Conservation (phyloP, 495 filamentous ascomycete species). For the Pseudoneurospora amorphoporcata region DNA sequence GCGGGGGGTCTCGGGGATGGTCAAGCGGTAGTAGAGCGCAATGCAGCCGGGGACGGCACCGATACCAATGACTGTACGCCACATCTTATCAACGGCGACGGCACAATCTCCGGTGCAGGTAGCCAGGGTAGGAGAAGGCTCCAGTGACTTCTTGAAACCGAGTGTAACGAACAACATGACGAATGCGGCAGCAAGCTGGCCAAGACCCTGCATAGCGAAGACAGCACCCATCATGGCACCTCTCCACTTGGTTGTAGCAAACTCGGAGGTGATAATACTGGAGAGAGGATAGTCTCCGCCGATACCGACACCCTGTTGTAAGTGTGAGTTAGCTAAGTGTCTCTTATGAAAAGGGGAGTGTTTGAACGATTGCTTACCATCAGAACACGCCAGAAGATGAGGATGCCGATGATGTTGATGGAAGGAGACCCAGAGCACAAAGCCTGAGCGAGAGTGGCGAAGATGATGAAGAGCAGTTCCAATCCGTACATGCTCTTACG, state of each 20-base stretch:
- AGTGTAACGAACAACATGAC: constrained; percentile 60
- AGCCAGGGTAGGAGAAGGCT: constrained; percentile 32
- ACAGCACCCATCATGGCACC: constrained; percentile 79
- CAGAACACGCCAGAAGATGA: constrained; percentile 84
- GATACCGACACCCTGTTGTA: constrained; percentile 53
- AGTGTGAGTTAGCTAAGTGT: not conserved
- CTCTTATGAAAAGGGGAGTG: not conserved
- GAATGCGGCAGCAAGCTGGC: constrained; percentile 61
- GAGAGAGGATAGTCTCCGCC: constrained; percentile 82
- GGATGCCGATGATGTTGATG: constrained; percentile 61
- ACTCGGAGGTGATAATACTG: constrained; percentile 76
- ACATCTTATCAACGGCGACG: constrained; percentile 76
- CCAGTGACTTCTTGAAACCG: constrained; percentile 62
- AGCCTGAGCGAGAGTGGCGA: constrained; percentile 69
- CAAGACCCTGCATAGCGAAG: constrained; percentile 76
- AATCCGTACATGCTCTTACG: constrained; percentile 82
- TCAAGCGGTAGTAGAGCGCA: constrained; percentile 76
- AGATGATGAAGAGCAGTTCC: constrained; percentile 81
- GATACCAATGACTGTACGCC: constrained; percentile 67
- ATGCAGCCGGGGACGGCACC: constrained; percentile 68
- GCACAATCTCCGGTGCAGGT: constrained; percentile 55
- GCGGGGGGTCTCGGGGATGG: constrained; percentile 66
- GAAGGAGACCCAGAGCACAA: constrained; percentile 57
- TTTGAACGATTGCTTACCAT: constrained; percentile 41
- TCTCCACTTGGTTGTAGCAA: constrained; percentile 65